Evolutionary conservation across 768 basidiomycete genomes (phyloP), one percentile per base, ranked within the genome.

Genomic region (Cystobasidium onofrii): DNA sequence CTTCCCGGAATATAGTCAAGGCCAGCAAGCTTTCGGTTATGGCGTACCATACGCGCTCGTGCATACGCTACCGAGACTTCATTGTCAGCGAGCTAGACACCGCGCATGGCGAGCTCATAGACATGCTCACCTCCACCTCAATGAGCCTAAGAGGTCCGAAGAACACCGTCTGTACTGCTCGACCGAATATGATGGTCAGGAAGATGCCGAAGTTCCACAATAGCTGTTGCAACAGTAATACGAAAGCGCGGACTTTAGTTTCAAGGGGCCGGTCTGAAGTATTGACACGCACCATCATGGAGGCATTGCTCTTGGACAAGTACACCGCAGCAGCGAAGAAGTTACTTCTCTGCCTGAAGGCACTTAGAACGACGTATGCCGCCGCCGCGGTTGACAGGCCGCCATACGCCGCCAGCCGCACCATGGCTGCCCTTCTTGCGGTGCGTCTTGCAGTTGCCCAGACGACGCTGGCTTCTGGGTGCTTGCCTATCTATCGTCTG

Each of bases 41-140:
- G 82, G 96, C 96, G 83, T 94, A 93, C 95, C 96, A 98, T 34
- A 92, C 86, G 76, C 91, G 86, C 80, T 98, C 95, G 81, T 97
- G 96, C 0, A 99, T 85, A 33, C 94, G 89, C 95, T 99, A 79
- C 20, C 27, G 55, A 36, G n/a, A n/a, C 18, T 0, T 65, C n/a
- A 10, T 44, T 18, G 12, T 62, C 13, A 33, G 54, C 76, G 10
- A 65, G 41, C 3, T 23, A 1, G 29, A 10, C 25, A 34, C 20
- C n/a, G 6, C 52, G 36, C 10, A 39, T 18, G 27, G 7, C 10
- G 29, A 4, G 18, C n/a, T 20, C 13, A 13, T 15, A 27, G 10
- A 25, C 12, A 23, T 18, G 15, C 66, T 7, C 34, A 92, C 95
- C 87, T 99, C 95, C 54, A 97, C 85, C 82, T 99, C 95, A 62